phyloP scores from a whole-genome alignment of 345 rosid genomes.

The Citrus maxima region DNA sequence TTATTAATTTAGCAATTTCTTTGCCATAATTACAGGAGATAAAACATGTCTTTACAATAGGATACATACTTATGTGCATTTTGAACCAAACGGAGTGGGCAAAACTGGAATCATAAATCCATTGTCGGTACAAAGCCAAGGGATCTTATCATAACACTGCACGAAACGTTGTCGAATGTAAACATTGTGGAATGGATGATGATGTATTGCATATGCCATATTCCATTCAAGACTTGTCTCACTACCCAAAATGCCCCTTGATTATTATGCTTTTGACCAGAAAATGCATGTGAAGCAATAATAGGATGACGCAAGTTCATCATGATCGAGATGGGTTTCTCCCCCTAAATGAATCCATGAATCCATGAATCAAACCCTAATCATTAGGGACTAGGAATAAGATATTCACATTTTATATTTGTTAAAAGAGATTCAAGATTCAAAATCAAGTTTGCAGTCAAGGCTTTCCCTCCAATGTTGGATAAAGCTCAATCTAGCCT shows the following conservation, averaged over 20 bases:
- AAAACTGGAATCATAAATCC: background rate
- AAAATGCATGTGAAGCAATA: slow-evolving; percentile 1
- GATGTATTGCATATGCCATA: background rate
- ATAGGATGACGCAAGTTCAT: slow-evolving; percentile 17
- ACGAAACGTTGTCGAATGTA: slow-evolving; percentile 9
- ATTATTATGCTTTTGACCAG: slow-evolving; percentile 19
- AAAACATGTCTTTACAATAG: background rate
- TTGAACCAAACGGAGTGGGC: background rate
- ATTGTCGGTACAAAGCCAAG: slow-evolving; percentile 1
- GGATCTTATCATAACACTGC: slow-evolving; percentile 15
- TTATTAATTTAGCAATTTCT: background rate
- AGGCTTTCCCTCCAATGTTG: background rate
- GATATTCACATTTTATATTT: background rate
- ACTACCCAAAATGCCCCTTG: slow-evolving; percentile 24
- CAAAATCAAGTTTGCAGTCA: background rate
- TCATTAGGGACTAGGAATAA: background rate
- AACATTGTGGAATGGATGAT: slow-evolving; percentile 10
- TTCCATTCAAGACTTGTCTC: background rate
- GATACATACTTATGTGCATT: background rate
- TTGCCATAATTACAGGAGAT: background rate
- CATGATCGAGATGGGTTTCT: background rate
- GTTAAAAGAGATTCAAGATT: background rate
- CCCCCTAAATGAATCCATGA: background rate
- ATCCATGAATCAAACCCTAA: slow-evolving; percentile 7
- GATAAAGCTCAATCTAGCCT: background rate